Conservation (phyloP, 805 yeast species). For the Starmerella cellae region DNA sequence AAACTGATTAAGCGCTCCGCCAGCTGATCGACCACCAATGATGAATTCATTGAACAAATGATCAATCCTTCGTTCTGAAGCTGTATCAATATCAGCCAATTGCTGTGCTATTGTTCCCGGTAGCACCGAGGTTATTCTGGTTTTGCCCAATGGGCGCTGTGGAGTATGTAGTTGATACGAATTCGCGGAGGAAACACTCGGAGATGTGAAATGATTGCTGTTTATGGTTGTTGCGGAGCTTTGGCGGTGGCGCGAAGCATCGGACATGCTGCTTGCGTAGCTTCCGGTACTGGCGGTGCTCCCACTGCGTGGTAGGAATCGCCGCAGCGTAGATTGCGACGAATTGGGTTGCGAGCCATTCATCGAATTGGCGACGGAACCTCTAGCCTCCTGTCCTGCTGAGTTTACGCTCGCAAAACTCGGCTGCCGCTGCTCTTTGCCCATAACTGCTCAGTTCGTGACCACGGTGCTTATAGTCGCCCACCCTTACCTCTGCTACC, state of each 20-base stretch:
- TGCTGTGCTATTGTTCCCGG: slow-evolving; percentile 1
- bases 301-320: slow-evolving; percentile 11
- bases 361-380: background rate
- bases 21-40: background rate
- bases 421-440: slow-evolving; percentile 14
- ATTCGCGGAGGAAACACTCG: no score
- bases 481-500: background rate
- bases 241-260: background rate
- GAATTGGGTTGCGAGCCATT: background rate
- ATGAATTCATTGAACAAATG: slow-evolving; percentile 10
- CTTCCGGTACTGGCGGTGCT: slow-evolving; percentile 15
- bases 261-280: slow-evolving; percentile 1
- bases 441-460: slow-evolving; percentile 1
- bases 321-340: slow-evolving; percentile 8
- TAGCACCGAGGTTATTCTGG: background rate
- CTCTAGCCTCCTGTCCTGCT: slow-evolving; percentile 1
- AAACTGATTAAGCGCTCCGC: background rate
- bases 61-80: slow-evolving; percentile 9
- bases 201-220: background rate
- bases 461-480: background rate
- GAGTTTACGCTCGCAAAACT: slow-evolving; percentile 8
- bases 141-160: background rate
- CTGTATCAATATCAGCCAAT: slow-evolving; percentile 4
- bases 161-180: no score
- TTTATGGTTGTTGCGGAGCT: background rate